Base-by-base conservation (phyloP, 169 alveolate genomes). In the Plasmodium vivax region DNA sequence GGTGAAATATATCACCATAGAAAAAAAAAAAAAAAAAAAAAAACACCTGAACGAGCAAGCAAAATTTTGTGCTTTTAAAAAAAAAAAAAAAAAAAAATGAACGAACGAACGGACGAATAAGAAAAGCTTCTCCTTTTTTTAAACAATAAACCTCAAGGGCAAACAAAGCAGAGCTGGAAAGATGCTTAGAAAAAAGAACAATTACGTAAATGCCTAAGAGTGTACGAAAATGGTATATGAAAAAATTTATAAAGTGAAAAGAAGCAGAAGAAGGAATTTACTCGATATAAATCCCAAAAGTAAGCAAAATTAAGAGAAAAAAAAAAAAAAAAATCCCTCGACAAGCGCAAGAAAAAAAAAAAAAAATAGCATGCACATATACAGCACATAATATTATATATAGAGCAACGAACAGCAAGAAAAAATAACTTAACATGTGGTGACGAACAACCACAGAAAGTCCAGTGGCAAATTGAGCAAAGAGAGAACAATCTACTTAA, bases 11-110 rank as follows among this genome's bases (percentile, higher is more conserved):
- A 43, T 80, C 56, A 14, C 47, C 71, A 38, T 79, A 38, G 9
- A 80, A 45, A 80, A 80, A 80, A 80, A 80, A 41, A 79, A 79
- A 77, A 79, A 79, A 79, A 41, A 79, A 43, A 80, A 80, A n/a
- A n/a, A 80, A 80, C 47, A 80, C 51, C 27, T 43, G 56, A 45
- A 45, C 10, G 36, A 34, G 32, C 54, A 19, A 43, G 58, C 45
- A 80, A 80, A 43, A 19, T 43, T 43, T 80, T 32, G 56, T 32
- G 23, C 32, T 32, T 80, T 16, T 10, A 45, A 80, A 80, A 80
- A 80, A 80, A 79, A 79, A 77, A 79, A 79, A 79, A 79, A 79
- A 80, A 43, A 80, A 34, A 77, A 77, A 34, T 38, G 45, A 51
- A 51, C 0, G 62, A 51, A 51, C n/a, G 4, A 47, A 3, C 62